Conservation (phyloP, 208 protist genomes). For the Crithidia bombi region DNA sequence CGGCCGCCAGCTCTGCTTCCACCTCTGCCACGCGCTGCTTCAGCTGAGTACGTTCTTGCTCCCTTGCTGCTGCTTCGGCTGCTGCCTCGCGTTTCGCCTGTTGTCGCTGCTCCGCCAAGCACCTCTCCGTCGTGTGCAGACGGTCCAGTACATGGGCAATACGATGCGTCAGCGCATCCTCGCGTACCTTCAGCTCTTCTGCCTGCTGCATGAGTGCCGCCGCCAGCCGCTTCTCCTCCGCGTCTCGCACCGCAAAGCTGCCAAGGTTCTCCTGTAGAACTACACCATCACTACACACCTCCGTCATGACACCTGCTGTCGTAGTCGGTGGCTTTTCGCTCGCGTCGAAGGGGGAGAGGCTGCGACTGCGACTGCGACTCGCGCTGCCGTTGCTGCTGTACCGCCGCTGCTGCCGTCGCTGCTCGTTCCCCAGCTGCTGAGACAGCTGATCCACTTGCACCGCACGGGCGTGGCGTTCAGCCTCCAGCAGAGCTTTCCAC, state of each 20-base stretch:
- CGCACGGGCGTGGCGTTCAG: conserved; percentile 37
- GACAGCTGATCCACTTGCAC: conserved; percentile 40
- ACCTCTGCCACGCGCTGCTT: conserved; percentile 5
- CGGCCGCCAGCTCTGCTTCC: not conserved
- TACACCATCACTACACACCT: not conserved
- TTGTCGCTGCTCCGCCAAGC: not conserved
- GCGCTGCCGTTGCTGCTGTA: not conserved
- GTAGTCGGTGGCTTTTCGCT: not conserved
- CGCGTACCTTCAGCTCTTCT: conserved; percentile 3
- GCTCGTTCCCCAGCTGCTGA: conserved; percentile 35
- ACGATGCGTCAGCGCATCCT: not conserved
- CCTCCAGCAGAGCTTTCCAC: conserved; percentile 40
- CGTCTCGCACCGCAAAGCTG: not conserved
- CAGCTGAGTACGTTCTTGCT: not conserved
- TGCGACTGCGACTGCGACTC: conserved; percentile 22
- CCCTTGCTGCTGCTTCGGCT: not conserved
- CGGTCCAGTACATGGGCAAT: conserved; percentile 3
- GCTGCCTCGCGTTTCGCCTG: not conserved
- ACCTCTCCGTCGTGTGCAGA: not conserved
- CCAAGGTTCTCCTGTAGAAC: no score
- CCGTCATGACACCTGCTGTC: not conserved
- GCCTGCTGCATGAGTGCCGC: not conserved
- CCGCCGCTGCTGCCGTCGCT: conserved; percentile 14
- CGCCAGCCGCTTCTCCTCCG: conserved; percentile 1
- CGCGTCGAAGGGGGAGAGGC: conserved; percentile 3